Percentiles rank a stretch among this genome's conserved stretches.
Evolutionary conservation across 2,329 filamentous ascomycete species (phyloP).

Genomic region (Laburnicola sp.): DNA sequence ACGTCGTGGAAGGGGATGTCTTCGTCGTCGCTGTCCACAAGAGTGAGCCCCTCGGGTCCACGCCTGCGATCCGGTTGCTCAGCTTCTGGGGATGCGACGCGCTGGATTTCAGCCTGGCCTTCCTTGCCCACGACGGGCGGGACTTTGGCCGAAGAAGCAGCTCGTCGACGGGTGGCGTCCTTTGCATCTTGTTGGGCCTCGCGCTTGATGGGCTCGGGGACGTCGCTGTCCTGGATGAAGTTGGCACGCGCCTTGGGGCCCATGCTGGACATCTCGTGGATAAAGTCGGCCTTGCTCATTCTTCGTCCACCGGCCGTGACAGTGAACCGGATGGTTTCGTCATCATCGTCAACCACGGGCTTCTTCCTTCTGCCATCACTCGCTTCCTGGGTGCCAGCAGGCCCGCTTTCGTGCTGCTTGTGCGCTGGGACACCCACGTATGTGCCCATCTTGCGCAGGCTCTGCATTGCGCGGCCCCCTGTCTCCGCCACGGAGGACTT

Average conservation of each 20-base stretch:
- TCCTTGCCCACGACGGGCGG: slow-evolving; percentile 40
- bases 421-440: slow-evolving; percentile 51
- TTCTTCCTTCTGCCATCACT: slow-evolving; percentile 29
- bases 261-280: slow-evolving; percentile 71
- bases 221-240: slow-evolving; percentile 52
- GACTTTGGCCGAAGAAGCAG: slow-evolving; percentile 34
- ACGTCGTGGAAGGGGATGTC: slow-evolving; percentile 55
- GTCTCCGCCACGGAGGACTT: slow-evolving; percentile 37
- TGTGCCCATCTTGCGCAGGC: slow-evolving; percentile 56
- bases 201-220: slow-evolving; percentile 52
- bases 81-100: slow-evolving; percentile 34
- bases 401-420: slow-evolving; percentile 24
- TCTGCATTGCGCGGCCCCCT: slow-evolving; percentile 48
- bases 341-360: slow-evolving; percentile 62
- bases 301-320: slow-evolving; percentile 72
- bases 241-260: slow-evolving; percentile 66
- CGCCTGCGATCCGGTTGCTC: slow-evolving; percentile 26
- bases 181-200: slow-evolving; percentile 50
- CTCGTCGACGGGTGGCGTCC: slow-evolving; percentile 33
- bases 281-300: slow-evolving; percentile 80
- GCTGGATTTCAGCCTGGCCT: slow-evolving; percentile 38
- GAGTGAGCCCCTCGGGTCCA: slow-evolving; percentile 46
- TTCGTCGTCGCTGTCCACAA: slow-evolving; percentile 51
- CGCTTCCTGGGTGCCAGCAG: slow-evolving; percentile 23
- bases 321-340: slow-evolving; percentile 73